These are phyloP conservation scores for Rhizomucor miehei DNA, from an alignment of 371 early-diverging fungal species.

Conservation along the genomic window DNA sequence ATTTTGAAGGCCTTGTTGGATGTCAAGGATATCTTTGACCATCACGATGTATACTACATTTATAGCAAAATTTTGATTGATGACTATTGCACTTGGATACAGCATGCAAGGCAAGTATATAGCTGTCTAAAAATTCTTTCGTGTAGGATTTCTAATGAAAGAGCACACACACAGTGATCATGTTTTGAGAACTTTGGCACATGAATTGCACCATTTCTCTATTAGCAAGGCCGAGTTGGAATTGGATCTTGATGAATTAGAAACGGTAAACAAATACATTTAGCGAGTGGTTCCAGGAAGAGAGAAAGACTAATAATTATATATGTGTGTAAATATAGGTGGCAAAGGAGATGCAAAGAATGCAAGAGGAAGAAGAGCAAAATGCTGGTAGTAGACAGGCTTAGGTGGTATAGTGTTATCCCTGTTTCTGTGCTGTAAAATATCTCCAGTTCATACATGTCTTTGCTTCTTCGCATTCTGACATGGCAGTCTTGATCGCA, in stretches of 20 bases:
- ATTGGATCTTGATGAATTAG: constrained; percentile 76
- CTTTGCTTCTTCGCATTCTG: constrained; percentile 20
- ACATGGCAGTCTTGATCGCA: constrained; percentile 7
- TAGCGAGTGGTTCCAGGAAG: too few relatives aligned
- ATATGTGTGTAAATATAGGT: constrained; percentile 1
- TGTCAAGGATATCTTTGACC: constrained; percentile 75
- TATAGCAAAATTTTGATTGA: constrained; percentile 86
- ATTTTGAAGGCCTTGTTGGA: constrained; percentile 78
- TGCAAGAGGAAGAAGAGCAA: constrained; percentile 3
- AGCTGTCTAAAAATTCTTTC: too few relatives aligned
- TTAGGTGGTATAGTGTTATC: background rate
- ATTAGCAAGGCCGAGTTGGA: constrained; percentile 66
- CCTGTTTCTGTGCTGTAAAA: constrained; percentile 12
- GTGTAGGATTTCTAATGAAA: background rate
- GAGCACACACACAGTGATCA: constrained; percentile 48
- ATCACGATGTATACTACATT: constrained; percentile 84
- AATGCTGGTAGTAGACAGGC: constrained; percentile 11
- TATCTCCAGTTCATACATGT: constrained; percentile 20
- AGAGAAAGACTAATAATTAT: background rate
- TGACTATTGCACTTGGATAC: constrained; percentile 98
- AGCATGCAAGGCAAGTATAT: constrained; percentile 54
- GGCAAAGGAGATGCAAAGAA: constrained; percentile 10
- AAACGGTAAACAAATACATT: constrained; percentile 35
- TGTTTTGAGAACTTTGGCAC: constrained; percentile 69
- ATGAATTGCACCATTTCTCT: constrained; percentile 71